Evolutionary conservation across 2,329 filamentous ascomycete species (phyloP), one percentile per base, ranked within the genome.

Genomic region (Colletotrichum trifolii): DNA sequence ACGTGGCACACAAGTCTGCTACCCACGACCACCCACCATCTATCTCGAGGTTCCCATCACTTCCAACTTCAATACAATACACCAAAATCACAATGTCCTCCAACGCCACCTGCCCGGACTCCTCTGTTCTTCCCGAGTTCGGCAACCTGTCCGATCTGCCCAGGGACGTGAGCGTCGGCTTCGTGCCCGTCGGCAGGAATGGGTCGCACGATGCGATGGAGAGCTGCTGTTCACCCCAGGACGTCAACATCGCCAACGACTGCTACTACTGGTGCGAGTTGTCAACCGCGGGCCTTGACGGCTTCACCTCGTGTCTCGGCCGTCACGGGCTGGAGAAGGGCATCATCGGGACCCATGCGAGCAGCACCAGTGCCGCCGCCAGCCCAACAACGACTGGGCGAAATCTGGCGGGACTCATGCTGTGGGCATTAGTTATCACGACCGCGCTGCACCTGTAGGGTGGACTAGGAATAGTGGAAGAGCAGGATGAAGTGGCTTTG

Each of bases 211-310:
- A n/a, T 25, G 55, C 55, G 0, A 58, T 58, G 55, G 17, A 7
- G 9, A 7, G 17, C 1, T 58, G 55, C 55, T 52, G 55, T 36
- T 58, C 46, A 12, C 55, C 46, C 13, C 12, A 42, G n/a, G n/a
- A 38, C 17, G 55, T 58, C 25, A 58, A 17, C n/a, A 52, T 58
- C 2, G 46, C 55, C 17, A 4, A 2, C 48, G n/a, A 52, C 25
- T 56, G 43, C 39, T 56, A 49, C 15, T 52, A 60, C 33, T 53
- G 46, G 56, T 46, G 47, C 48, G 56, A 45, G 45, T 38, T 50
- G 12, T 34, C 45, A n/a, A 59, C 46, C n/a, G 36, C 43, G 6
- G 15, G 45, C 36, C 38, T 45, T 25, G 15, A 36, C 25, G 46
- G 45, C 38, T 54, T 54, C 6, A 40, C 17, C 40, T 46, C 52